Evolutionary conservation across 768 basidiomycete genomes (phyloP).

Genomic region (Trametes maxima): DNA sequence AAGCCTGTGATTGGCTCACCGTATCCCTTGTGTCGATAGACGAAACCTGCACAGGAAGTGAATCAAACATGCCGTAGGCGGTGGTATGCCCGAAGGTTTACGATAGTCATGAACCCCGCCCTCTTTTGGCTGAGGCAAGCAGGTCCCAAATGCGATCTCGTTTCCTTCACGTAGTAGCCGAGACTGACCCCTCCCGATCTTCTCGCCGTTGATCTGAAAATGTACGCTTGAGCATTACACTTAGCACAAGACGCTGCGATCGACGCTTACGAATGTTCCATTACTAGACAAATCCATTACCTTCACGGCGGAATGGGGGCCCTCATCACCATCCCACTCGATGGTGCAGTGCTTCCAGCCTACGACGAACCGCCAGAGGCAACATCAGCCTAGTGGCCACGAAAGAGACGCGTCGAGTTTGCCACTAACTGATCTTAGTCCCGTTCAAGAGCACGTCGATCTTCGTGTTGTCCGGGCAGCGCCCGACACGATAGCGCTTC

Average conservation of each 20-base stretch:
- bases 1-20: conserved; percentile 54
- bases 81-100: conserved; percentile 38
- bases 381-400: background rate
- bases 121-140: conserved; percentile 42
- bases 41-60: conserved; percentile 51
- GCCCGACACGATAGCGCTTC: conserved; percentile 56
- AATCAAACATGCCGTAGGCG: background rate
- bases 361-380: conserved; percentile 30
- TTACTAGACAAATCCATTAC: conserved; percentile 65
- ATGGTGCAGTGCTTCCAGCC: conserved; percentile 58
- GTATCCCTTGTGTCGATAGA: conserved; percentile 65
- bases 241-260: background rate
- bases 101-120: conserved; percentile 69
- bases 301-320: conserved; percentile 41
- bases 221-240: background rate
- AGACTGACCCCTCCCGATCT: conserved; percentile 56
- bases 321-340: conserved; percentile 56
- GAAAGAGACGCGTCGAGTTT: background rate
- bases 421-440: conserved; percentile 64
- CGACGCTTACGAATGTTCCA: conserved; percentile 16
- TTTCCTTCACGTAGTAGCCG: conserved; percentile 73
- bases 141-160: conserved; percentile 80
- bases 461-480: conserved; percentile 34
- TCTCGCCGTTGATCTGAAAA: conserved; percentile 62
- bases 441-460: conserved; percentile 58